These are phyloP conservation scores for Aquilaria yunnanensis DNA, from an alignment of 345 rosid genomes.

Conservation along the genomic window DNA sequence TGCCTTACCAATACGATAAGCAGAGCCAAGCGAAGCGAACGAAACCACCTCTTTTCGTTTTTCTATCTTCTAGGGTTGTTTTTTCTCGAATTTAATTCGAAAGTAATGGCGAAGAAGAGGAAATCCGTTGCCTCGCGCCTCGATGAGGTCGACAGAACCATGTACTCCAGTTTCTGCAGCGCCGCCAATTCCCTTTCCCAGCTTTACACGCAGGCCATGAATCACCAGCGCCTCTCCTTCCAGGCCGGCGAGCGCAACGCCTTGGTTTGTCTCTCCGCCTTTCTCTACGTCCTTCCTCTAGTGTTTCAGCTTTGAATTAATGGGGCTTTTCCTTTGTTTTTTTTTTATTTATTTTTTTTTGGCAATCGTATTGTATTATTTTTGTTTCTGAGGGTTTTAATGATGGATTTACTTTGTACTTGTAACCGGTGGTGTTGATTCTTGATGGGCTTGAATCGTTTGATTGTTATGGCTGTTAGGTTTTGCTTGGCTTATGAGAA, in stretches of 20 bases:
- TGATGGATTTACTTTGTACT: not conserved
- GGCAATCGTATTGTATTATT: not conserved
- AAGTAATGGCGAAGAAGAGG: constrained; percentile 82
- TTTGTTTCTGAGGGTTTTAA: not conserved
- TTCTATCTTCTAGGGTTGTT: constrained; percentile 7
- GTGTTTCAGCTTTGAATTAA: not conserved
- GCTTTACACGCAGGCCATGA: constrained; percentile 83
- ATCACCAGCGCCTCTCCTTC: constrained; percentile 67
- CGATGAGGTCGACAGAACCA: constrained; percentile 91
- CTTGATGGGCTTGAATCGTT: too few relatives aligned
- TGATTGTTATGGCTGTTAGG: too few relatives aligned
- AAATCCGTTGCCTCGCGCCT: constrained; percentile 75
- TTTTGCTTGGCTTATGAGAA: too few relatives aligned
- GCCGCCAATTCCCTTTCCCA: constrained; percentile 95
- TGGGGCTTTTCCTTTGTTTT: not conserved
- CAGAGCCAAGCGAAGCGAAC: not conserved
- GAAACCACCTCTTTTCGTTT: not conserved
- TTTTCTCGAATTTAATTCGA: not conserved
- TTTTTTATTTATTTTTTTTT: not conserved
- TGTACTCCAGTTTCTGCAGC: constrained; percentile 79
- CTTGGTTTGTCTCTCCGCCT: constrained; percentile 25
- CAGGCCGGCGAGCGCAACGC: constrained; percentile 81
- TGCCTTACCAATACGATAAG: not conserved
- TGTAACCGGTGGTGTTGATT: too few relatives aligned
- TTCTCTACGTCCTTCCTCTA: not conserved